Conservation (phyloP, 805 yeast genomes). For the Saccharomycopsis oosterbeekiorum region DNA sequence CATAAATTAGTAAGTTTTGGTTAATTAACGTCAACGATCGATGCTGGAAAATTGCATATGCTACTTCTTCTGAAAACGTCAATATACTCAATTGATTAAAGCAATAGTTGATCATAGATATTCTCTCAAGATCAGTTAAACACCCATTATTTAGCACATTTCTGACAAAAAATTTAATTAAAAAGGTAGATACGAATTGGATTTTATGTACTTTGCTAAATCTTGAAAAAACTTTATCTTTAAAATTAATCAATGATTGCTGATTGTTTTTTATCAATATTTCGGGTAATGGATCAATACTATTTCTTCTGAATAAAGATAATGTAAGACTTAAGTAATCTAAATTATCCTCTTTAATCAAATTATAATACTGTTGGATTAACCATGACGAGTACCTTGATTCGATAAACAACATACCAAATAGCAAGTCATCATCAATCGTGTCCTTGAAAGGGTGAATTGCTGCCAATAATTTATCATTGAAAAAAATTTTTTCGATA, state of each 20-base stretch:
- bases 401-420: neutral
- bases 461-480: conserved; percentile 1
- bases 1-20: neutral
- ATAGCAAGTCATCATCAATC: neutral
- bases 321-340: neutral
- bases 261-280: neutral
- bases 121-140: neutral
- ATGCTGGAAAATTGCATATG: neutral
- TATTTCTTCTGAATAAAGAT: neutral
- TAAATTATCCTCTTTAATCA: neutral
- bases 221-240: neutral
- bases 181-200: neutral
- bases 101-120: neutral
- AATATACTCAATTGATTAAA: neutral
- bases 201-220: neutral
- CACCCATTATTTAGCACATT: neutral
- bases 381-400: neutral
- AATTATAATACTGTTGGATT: neutral
- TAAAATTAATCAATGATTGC: neutral
- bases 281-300: neutral
- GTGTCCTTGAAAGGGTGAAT: neutral
- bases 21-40: neutral
- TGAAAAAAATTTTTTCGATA: conserved; percentile 10
- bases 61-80: neutral
- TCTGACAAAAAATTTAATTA: neutral